Evolutionary conservation across 371 early-diverging fungal genomes (phyloP).

Genomic region (Capniomyces stellatus): DNA sequence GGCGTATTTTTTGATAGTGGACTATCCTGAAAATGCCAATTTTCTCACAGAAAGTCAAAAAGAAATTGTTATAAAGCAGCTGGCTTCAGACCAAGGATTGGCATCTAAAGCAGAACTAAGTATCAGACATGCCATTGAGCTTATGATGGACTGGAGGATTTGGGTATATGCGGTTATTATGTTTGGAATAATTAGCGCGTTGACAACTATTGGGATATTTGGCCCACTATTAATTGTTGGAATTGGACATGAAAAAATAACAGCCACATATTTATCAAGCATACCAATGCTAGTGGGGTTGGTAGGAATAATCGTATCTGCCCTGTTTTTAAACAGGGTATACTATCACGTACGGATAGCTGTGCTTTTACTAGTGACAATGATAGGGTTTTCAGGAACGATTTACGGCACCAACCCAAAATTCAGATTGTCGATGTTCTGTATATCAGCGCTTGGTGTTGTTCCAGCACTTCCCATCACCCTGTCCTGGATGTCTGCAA

Average conservation of each 20-base stretch:
- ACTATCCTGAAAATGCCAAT: slow-evolving; percentile 17
- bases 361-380: not conserved
- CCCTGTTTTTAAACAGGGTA: not conserved
- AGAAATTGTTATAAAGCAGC: slow-evolving; percentile 3
- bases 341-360: not conserved
- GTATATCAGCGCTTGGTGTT: not conserved
- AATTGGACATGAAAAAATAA: slow-evolving; percentile 8
- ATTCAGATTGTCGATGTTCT: not conserved
- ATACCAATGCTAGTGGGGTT: not conserved
- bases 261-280: not conserved
- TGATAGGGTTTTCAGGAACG: not conserved
- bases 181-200: slow-evolving; percentile 20
- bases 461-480: slow-evolving; percentile 9
- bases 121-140: slow-evolving; percentile 8
- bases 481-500: slow-evolving; percentile 19
- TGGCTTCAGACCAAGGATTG: slow-evolving; percentile 14
- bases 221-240: slow-evolving; percentile 19
- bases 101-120: slow-evolving; percentile 9
- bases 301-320: not conserved
- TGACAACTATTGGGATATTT: slow-evolving; percentile 22
- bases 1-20: slow-evolving; percentile 11
- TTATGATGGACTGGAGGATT: slow-evolving; percentile 21
- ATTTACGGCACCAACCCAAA: not conserved
- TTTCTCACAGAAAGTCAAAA: slow-evolving; percentile 13
- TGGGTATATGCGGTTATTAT: slow-evolving; percentile 23